These are phyloP conservation scores for Penicillium olsonii DNA, from an alignment of 2,329 filamentous ascomycete species.

Conservation along the genomic window DNA sequence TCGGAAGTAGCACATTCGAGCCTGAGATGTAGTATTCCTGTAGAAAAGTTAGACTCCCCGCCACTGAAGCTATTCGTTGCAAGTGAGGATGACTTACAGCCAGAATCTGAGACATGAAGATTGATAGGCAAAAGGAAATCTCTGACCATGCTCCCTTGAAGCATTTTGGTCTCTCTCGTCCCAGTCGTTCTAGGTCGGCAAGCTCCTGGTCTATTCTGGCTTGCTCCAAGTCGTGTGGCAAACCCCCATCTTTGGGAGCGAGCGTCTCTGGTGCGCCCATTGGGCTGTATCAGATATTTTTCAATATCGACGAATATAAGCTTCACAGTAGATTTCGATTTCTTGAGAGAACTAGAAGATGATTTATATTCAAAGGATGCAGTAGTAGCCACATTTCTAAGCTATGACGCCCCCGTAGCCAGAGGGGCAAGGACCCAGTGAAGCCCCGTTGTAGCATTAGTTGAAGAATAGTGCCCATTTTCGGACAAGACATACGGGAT, in stretches of 20 bases:
- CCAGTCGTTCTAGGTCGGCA: slow-evolving; percentile 58
- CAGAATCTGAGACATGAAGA: slow-evolving; percentile 65
- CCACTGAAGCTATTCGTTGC: not conserved
- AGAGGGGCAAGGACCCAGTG: slow-evolving; percentile 1
- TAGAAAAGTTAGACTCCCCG: not conserved
- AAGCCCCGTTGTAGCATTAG: not conserved
- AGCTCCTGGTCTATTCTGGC: slow-evolving; percentile 4
- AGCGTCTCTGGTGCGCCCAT: slow-evolving; percentile 3
- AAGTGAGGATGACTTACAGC: slow-evolving; percentile 43
- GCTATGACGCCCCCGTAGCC: slow-evolving; percentile 3
- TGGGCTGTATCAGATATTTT: not conserved
- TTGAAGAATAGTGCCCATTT: slow-evolving; percentile 5
- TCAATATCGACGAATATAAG: not conserved
- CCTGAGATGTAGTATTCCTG: slow-evolving; percentile 76
- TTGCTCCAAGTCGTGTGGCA: slow-evolving; percentile 2
- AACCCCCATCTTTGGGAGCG: not conserved
- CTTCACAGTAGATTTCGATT: not conserved
- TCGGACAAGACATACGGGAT: not conserved
- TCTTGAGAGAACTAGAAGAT: not conserved
- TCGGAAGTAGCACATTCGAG: slow-evolving; percentile 69
- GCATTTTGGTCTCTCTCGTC: slow-evolving; percentile 60
- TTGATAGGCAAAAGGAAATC: slow-evolving; percentile 62
- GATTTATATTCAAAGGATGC: not conserved
- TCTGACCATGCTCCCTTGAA: slow-evolving; percentile 60
- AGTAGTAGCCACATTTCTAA: slow-evolving; percentile 8